Base-by-base conservation (phyloP, 2,329 filamentous ascomycete species). In the Sporothrix inflata region DNA sequence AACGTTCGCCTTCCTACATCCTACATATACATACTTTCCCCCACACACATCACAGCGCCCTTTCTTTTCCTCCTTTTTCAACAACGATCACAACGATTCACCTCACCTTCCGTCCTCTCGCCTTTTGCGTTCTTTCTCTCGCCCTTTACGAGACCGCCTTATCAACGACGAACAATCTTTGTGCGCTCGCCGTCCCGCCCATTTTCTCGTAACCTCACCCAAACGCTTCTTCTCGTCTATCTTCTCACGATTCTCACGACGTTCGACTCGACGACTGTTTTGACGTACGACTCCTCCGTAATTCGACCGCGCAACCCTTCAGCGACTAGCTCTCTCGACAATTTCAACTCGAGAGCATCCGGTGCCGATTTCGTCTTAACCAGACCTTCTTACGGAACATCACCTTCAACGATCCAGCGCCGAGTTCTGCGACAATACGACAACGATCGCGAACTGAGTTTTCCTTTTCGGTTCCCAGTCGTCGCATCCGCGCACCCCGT, bases 11-110 rank as follows among this genome's bases (percentile, higher is more conserved):
- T 51, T 51, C 60, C 72, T 78, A 78, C 77, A 76, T 76, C 51
- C 74, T 78, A 76, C 73, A 73, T 76, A 75, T 72, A 73, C 75
- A 75, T 71, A 71, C 75, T 67, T 72, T 75, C 75, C 73, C 75
- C 74, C 74, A 70, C 74, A 74, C 74, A 70, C 45, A 71, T 72
- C 73, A 69, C 71, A 55, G 66, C 42, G 71, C 42, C 69, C 70
- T 70, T 70, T 71, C 70, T 68, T 65, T 38, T 60, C 27, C 19
- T 51, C 40, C 30, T 34, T 51, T 47, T 51, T 65, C 42, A 34
- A 65, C 70, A 66, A 69, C 67, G 61, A n/a, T 34, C 16, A 27
- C 14, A 42, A 66, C 70, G 24, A 49, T 49, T 57, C 21, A 19
- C 53, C 49, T 19, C 21, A 27, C 21, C 16, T 16, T 34, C 30